Conservation (phyloP, 768 basidiomycete species). For the Mycena metata region DNA sequence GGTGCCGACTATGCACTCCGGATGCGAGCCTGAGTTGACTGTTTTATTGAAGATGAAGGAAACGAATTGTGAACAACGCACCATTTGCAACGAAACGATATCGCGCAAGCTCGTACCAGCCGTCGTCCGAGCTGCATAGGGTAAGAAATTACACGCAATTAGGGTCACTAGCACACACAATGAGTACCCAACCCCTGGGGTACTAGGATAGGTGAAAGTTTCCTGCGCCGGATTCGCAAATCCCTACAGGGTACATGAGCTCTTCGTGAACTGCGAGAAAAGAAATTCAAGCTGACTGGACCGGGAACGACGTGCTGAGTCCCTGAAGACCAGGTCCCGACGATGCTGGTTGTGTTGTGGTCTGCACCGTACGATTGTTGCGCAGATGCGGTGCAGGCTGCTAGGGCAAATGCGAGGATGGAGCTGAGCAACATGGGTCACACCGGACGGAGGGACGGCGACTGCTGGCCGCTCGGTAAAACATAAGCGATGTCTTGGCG, state of each 20-base stretch:
- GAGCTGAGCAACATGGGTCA: constrained; percentile 6
- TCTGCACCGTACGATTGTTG: constrained; percentile 20
- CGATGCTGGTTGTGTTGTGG: constrained; percentile 33
- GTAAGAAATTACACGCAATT: background rate
- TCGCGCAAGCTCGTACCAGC: constrained; percentile 78
- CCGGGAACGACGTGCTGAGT: constrained; percentile 35
- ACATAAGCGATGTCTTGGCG: background rate
- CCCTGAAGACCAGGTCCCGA: constrained; percentile 36
- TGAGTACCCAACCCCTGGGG: constrained; percentile 76
- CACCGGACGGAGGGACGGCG: background rate
- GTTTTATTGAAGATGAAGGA: background rate
- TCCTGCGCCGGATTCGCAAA: constrained; percentile 77
- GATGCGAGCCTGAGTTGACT: constrained; percentile 62
- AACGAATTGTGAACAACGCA: constrained; percentile 38
- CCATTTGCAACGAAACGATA: constrained; percentile 81
- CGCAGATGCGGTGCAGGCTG: constrained; percentile 6
- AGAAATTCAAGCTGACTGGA: constrained; percentile 9
- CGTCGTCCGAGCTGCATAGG: constrained; percentile 64
- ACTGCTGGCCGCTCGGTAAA: background rate
- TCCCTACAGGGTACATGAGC: constrained; percentile 52
- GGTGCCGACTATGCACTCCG: constrained; percentile 76
- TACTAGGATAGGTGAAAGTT: constrained; percentile 76
- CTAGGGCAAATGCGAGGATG: constrained; percentile 1
- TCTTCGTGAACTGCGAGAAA: background rate
- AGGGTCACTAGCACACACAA: constrained; percentile 57